Conservation (phyloP, 495 filamentous ascomycete genomes). For the Aspergillus affinis region DNA sequence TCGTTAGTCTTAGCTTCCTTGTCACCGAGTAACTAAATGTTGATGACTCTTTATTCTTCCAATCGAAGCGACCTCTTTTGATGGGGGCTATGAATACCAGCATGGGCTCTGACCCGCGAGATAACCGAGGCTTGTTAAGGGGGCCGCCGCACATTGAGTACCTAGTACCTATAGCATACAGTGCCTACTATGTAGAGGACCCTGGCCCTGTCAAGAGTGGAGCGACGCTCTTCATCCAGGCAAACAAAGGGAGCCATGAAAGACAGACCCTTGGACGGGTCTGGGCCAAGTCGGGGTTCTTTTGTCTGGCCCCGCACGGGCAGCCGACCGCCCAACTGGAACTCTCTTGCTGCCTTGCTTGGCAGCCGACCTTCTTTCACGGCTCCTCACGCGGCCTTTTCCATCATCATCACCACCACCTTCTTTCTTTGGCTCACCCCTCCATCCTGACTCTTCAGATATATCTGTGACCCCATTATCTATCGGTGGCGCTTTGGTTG, state of each 20-base stretch:
- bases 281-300: conserved; percentile 14
- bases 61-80: background rate
- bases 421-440: conserved; percentile 8
- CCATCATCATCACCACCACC: conserved; percentile 2
- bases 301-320: conserved; percentile 20
- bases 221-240: no score
- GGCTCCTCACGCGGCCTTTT: conserved; percentile 4
- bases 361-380: conserved; percentile 11
- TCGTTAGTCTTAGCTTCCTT: background rate
- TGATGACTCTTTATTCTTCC: background rate
- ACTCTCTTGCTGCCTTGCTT: background rate
- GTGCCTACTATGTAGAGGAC: no score
- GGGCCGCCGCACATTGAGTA: no score
- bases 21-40: background rate
- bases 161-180: no score
- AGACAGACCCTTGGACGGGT: conserved; percentile 2
- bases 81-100: no score
- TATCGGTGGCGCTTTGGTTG: background rate
- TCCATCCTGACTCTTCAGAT: background rate
- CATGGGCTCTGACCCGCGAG: no score
- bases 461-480: background rate
- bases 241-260: background rate
- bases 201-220: no score
- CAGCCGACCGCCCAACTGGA: conserved; percentile 15
- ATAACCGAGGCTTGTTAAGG: no score